Base-by-base conservation (phyloP, 345 rosid species). In the Salix dunnii region DNA sequence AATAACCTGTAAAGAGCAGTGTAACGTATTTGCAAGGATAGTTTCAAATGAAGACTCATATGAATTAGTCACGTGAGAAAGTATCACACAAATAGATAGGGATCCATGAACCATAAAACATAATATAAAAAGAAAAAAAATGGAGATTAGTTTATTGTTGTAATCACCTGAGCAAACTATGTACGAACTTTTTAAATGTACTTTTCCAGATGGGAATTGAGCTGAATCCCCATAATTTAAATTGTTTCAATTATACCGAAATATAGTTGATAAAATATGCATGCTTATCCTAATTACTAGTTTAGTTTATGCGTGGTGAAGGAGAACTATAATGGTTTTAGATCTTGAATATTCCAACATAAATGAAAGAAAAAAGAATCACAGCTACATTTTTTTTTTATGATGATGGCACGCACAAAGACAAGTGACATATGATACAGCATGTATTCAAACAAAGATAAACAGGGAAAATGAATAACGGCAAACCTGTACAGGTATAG, bases 401-500 rank as follows among this genome's bases (percentile, higher is more conserved):
- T 33, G 46, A 25, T 65, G 7, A 75, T 43, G 18, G 36, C 31
- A 42, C 16, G 58, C 20, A 58, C 23, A 66, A 40, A 63, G 49
- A 28, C 2, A 42, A 68, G 25, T 33, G 1, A 42, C 46, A 14
- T 31, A 25, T 8, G 63, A 51, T 48, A 55, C 38, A 20, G 43
- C n/a, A 69, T 16, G 21, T n/a, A 68, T 0, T 58, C 28, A 30
- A n/a, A 42, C 36, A 40, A 67, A 6, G 38, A 40, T 2, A 51
- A 77, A 25, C 7, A 53, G 6, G 25, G 60, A 58, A n/a, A n/a
- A 23, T n/a, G 62, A 58, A 9, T 58, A 58, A 58, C 28, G 23
- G 82, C 85, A 71, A 84, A 96, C 99, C 97, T 92, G 99, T 30
- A 90, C 91, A 48, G 98, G 97, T 36, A 91, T 88, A 70, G 99